Conservation (phyloP, 106 monocot genomes). For the Dendrobium huoshanense region DNA sequence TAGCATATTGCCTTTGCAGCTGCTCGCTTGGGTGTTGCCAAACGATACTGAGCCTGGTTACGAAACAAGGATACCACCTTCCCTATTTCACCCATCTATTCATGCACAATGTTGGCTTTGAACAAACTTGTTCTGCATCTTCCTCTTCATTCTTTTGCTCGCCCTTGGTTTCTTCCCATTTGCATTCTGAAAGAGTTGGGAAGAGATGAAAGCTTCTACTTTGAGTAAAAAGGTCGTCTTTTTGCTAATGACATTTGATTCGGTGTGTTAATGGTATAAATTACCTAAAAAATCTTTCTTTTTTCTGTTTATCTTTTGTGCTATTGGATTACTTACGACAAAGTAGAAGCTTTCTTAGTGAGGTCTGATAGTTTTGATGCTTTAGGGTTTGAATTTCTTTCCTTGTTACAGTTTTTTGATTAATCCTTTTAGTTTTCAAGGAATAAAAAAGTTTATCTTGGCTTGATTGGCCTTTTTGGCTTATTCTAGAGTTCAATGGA, state of each 20-base stretch:
- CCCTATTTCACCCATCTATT: not conserved
- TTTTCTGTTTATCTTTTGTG: not conserved
- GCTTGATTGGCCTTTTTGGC: too few relatives aligned
- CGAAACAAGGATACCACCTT: not conserved
- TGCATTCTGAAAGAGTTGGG: not conserved
- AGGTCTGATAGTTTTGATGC: not conserved
- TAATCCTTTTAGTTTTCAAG: too few relatives aligned
- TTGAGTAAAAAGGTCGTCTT: not conserved
- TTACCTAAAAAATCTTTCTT: not conserved
- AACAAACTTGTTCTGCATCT: not conserved
- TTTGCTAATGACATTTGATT: not conserved
- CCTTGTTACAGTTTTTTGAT: too few relatives aligned
- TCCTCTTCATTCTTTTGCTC: not conserved
- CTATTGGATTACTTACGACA: not conserved
- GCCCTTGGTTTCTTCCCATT: not conserved
- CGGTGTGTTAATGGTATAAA: not conserved
- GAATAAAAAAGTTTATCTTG: too few relatives aligned
- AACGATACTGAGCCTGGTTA: too few relatives aligned
- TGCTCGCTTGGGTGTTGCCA: too few relatives aligned
- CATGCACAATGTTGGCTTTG: not conserved
- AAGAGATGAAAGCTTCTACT: not conserved
- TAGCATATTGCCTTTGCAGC: too few relatives aligned
- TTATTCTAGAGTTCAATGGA: too few relatives aligned
- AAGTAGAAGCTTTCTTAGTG: not conserved
- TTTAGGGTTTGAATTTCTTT: not conserved